phyloP scores from a whole-genome alignment of 106 monocot species.

The Gastrodia elata region DNA sequence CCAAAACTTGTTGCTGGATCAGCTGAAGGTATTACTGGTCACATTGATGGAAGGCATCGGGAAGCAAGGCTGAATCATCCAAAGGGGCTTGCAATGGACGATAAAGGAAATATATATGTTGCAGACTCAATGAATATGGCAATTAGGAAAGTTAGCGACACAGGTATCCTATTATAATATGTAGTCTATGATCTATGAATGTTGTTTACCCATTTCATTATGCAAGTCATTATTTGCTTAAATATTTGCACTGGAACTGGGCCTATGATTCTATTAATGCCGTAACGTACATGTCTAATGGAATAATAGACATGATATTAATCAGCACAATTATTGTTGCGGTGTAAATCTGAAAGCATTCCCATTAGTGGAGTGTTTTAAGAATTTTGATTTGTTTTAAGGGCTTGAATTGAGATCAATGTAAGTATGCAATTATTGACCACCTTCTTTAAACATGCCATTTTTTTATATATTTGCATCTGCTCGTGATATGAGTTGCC shows the following conservation, averaged over 20 bases:
- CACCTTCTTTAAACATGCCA: neutral
- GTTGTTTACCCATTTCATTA: neutral
- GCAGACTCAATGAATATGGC: conserved; percentile 94
- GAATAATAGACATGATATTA: neutral
- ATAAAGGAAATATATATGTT: conserved; percentile 87
- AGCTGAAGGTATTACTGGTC: conserved; percentile 69
- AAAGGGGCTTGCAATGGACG: conserved; percentile 82
- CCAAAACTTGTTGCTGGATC: conserved; percentile 91
- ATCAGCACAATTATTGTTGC: neutral
- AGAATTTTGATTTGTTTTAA: too few relatives aligned
- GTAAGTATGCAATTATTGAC: neutral
- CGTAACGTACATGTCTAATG: neutral
- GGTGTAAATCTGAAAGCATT: too few relatives aligned
- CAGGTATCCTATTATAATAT: conserved; percentile 38
- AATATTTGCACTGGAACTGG: neutral
- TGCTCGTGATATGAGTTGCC: too few relatives aligned
- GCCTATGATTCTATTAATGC: neutral
- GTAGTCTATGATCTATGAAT: neutral
- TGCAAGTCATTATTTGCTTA: neutral
- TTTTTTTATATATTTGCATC: neutral
- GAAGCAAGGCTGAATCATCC: conserved; percentile 96
- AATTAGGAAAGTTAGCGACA: conserved; percentile 82
- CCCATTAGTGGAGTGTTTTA: too few relatives aligned
- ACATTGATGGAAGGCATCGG: conserved; percentile 79
- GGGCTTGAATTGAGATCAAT: neutral